A percentile compares a stretch with the other conserved stretches of the same genome.
These are phyloP conservation scores for Ceratobasidium sp. DNA, from an alignment of 1,284 basidiomycete species.

Conservation along the genomic window DNA sequence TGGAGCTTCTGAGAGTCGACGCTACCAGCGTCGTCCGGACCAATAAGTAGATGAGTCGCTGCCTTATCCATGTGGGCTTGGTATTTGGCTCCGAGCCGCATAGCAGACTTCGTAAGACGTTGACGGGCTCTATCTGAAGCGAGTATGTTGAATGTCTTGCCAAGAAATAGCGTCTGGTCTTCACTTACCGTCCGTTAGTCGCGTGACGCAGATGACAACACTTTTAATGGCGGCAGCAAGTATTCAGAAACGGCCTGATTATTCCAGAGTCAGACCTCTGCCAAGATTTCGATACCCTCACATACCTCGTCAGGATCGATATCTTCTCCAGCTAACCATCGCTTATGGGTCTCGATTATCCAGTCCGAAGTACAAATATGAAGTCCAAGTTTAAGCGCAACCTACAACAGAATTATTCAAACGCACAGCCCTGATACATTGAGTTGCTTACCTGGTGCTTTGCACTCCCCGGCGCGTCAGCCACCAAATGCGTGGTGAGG, in stretches of 20 bases:
- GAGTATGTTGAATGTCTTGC: conserved; percentile 1
- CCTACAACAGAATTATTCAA: conserved; percentile 34
- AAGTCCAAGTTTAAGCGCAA: conserved; percentile 41
- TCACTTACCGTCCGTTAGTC: conserved; percentile 39
- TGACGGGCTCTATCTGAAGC: conserved; percentile 30
- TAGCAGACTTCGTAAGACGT: conserved; percentile 29
- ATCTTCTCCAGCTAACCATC: conserved; percentile 43
- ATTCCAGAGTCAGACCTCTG: not conserved
- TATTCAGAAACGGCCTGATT: conserved; percentile 39
- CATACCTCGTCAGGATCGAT: conserved; percentile 38
- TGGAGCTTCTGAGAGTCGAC: conserved; percentile 38
- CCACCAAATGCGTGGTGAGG: conserved; percentile 43
- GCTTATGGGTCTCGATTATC: conserved; percentile 40
- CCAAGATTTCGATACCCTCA: not conserved
- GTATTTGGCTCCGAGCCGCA: conserved; percentile 37
- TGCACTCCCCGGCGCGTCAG: conserved; percentile 42
- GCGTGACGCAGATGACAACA: conserved; percentile 42
- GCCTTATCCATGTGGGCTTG: conserved; percentile 39
- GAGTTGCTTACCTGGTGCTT: conserved; percentile 43
- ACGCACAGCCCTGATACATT: not conserved
- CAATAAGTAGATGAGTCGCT: conserved; percentile 44
- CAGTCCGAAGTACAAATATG: conserved; percentile 43
- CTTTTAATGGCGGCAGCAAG: conserved; percentile 41
- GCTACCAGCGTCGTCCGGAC: conserved; percentile 27
- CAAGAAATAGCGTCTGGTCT: not conserved